Conservation (phyloP, 331 rosid species). For the Acacia pycnantha region DNA sequence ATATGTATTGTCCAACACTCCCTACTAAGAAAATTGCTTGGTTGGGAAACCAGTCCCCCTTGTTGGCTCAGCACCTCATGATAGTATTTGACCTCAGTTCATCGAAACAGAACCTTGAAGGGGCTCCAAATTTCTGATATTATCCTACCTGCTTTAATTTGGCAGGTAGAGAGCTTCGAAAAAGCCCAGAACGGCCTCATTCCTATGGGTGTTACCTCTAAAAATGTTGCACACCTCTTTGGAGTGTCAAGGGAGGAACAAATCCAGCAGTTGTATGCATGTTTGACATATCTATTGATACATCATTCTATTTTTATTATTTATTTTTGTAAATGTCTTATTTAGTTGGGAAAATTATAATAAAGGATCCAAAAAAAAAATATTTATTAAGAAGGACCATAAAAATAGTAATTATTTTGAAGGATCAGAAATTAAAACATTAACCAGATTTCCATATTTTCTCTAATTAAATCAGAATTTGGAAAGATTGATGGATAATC, state of each 20-base stretch:
- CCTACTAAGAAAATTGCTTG: no score
- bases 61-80: background rate
- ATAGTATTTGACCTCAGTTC: background rate
- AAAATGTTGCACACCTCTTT: constrained; percentile 87
- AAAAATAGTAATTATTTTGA: no score
- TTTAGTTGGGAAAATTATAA: no score
- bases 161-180: constrained; percentile 60
- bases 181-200: constrained; percentile 92
- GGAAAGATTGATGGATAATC: no score
- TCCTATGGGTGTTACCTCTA: constrained; percentile 93
- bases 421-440: no score
- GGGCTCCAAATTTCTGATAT: constrained; percentile 5
- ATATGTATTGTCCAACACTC: no score
- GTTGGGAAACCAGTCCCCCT: no score
- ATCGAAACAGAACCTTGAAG: constrained; percentile 14
- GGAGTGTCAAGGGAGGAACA: constrained; percentile 86
- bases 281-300: constrained; percentile 41
- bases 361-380: no score
- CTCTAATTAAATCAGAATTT: no score
- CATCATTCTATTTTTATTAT: background rate
- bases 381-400: no score
- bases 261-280: constrained; percentile 90
- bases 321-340: no score
- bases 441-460: no score
- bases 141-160: constrained; percentile 1